Evolutionary conservation across 352 stramenopile genomes (phyloP).

Genomic region (Phytophthora rubi): DNA sequence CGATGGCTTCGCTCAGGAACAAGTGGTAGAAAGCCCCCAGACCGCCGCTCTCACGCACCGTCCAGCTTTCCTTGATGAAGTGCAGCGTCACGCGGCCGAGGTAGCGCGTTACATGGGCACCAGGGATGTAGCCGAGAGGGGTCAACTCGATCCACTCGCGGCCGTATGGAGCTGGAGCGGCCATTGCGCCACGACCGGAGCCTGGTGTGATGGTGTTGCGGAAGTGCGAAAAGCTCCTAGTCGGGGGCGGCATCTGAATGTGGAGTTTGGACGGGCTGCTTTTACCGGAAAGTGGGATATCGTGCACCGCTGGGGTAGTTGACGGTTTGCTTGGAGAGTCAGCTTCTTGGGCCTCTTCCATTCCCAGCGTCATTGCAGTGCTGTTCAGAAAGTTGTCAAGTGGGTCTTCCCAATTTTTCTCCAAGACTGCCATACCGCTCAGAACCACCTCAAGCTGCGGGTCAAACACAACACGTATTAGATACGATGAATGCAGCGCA

Average conservation of each 20-base stretch:
- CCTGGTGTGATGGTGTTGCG: slow-evolving; percentile 16
- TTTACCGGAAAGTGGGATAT: slow-evolving; percentile 47
- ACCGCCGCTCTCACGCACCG: slow-evolving; percentile 84
- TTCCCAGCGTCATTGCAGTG: slow-evolving; percentile 49
- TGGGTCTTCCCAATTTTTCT: slow-evolving; percentile 56
- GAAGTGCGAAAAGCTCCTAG: slow-evolving; percentile 49
- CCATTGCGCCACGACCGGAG: slow-evolving; percentile 6
- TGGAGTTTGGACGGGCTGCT: slow-evolving; percentile 41
- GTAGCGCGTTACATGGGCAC: slow-evolving; percentile 75
- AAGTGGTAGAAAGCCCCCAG: slow-evolving; percentile 88
- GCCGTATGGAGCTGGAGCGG: slow-evolving; percentile 38
- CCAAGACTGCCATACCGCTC: slow-evolving; percentile 79
- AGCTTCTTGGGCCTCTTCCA: slow-evolving; percentile 31
- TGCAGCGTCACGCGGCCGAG: slow-evolving; percentile 88
- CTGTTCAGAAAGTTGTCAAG: slow-evolving; percentile 58
- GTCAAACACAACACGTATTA: slow-evolving; percentile 3
- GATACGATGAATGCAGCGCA: background rate
- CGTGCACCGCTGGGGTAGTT: slow-evolving; percentile 31
- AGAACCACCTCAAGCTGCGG: slow-evolving; percentile 85
- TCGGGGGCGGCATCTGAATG: slow-evolving; percentile 50
- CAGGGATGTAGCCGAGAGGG: slow-evolving; percentile 79
- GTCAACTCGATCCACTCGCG: slow-evolving; percentile 89
- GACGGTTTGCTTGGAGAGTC: slow-evolving; percentile 25
- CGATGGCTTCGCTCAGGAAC: slow-evolving; percentile 88
- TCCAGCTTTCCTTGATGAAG: slow-evolving; percentile 93